Evolutionary conservation across 106 monocot species (phyloP), one percentile per base, ranked within the genome.

Genomic region (Phalaenopsis aphrodite): DNA sequence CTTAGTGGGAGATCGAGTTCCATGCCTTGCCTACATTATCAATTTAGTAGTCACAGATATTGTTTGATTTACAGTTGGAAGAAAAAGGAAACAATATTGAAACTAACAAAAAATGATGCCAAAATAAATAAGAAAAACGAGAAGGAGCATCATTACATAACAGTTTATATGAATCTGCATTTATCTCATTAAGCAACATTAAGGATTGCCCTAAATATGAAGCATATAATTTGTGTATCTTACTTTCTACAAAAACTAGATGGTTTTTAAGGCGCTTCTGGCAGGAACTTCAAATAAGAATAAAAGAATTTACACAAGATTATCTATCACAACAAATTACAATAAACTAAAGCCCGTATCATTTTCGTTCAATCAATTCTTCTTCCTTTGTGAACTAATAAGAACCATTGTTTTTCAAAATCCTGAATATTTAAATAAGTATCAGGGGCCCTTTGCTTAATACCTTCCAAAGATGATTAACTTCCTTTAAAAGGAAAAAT

Each of bases 1-100:
- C 77, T 89, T 94, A n/a, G 98, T 99, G 46, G 98, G 98, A 42
- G 94, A 79, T 10, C 98, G 93, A 17, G 94, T 94, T 68, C 98
- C 98, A 87, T 99, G 98, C 61, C 98, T 99, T 65, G 98, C 90
- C 98, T 98, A 78, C 76, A 73, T 15, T 24, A 49, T 23, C 11
- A 76, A 52, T 48, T 24, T 23, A 21, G 17, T 69, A 14, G 39
- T 69, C 10, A 76, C 42, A 76, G 1, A 47, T 8, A 76, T 23
- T 19, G 76, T 76, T 76, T 15, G 5, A 76, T 49, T 45, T 38
- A 37, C 30, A 39, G 39, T 17, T 12, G 30, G 38, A 69, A 69
- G 37, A 69, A 38, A 37, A 39, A 69, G 30, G 39, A 2, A 69
- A 69, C 39, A 37, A 73, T 37, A 41, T 42, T 16, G 15, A 10